Conservation (phyloP, 129 eudicot genomes). For the Flaveria bidentis region DNA sequence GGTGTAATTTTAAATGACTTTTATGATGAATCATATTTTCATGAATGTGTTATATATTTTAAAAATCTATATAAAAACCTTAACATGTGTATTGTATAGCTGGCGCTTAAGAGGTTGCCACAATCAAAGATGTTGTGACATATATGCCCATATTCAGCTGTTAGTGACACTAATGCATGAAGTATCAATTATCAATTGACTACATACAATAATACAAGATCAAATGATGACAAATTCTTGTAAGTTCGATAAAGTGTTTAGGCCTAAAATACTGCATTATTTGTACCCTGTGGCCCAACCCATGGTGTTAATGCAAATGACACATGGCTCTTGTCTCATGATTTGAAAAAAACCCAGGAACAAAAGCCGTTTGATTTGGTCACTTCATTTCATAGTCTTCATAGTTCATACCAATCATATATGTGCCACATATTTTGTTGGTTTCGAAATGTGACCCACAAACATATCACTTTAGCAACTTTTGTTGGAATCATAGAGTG, state of each 20-base stretch:
- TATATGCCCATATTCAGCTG: background rate
- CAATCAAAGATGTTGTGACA: background rate
- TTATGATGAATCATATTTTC: background rate
- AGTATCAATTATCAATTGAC: background rate
- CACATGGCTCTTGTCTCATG: conserved; percentile 23
- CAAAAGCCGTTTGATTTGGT: conserved; percentile 17
- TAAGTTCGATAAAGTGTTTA: background rate
- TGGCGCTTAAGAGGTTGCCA: background rate
- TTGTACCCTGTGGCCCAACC: background rate
- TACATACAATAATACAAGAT: background rate
- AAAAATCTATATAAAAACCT: background rate
- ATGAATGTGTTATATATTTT: too few species aligned
- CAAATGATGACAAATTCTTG: conserved; percentile 16
- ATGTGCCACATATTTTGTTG: conserved; percentile 21
- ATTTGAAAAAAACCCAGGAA: conserved; percentile 6
- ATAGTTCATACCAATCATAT: background rate
- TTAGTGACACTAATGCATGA: background rate
- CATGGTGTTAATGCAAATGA: background rate
- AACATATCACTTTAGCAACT: background rate
- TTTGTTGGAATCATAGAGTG: background rate
- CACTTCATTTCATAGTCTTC: background rate
- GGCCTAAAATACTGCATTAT: conserved; percentile 9
- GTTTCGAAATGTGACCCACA: conserved; percentile 20
- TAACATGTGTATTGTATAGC: background rate
- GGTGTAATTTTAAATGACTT: background rate